Evolutionary conservation across 345 rosid species (phyloP).

Genomic region (Citrus maxima): DNA sequence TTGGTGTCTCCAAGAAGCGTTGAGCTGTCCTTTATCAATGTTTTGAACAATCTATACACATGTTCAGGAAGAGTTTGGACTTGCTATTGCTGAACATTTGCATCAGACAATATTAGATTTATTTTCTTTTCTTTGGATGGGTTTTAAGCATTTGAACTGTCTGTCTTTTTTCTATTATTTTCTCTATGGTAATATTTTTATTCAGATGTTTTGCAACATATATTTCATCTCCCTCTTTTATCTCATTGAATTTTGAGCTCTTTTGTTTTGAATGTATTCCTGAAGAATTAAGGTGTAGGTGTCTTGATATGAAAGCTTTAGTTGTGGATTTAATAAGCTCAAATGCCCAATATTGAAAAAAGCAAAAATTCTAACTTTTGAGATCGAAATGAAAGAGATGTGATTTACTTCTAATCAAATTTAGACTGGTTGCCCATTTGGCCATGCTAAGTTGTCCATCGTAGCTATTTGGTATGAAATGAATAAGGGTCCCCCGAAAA

Average conservation of each 20-base stretch:
- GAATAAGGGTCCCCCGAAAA: background rate
- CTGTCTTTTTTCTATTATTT: background rate
- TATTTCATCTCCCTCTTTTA: too few relatives aligned
- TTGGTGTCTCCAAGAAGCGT: slow-evolving; percentile 91
- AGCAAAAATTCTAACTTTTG: background rate
- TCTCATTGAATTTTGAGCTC: background rate
- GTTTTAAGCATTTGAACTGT: background rate
- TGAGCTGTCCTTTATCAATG: slow-evolving; percentile 6
- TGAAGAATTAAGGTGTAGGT: too few relatives aligned
- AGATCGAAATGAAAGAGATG: background rate
- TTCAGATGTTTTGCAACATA: background rate
- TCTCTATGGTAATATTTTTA: background rate
- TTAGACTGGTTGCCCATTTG: too few relatives aligned
- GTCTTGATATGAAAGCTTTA: too few relatives aligned
- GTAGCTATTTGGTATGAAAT: too few relatives aligned
- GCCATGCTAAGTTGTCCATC: too few relatives aligned
- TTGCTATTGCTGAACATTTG: background rate
- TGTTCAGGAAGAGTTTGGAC: background rate
- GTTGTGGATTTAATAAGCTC: too few relatives aligned
- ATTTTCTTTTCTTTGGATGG: background rate
- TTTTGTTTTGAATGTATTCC: too few relatives aligned
- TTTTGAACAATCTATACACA: slow-evolving; percentile 13
- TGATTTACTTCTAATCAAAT: background rate
- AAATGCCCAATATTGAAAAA: too few relatives aligned
- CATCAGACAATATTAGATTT: background rate